Evolutionary conservation across 2,329 filamentous ascomycete species (phyloP), one percentile per base, ranked within the genome.

Genomic region (Canariomyces notabilis): DNA sequence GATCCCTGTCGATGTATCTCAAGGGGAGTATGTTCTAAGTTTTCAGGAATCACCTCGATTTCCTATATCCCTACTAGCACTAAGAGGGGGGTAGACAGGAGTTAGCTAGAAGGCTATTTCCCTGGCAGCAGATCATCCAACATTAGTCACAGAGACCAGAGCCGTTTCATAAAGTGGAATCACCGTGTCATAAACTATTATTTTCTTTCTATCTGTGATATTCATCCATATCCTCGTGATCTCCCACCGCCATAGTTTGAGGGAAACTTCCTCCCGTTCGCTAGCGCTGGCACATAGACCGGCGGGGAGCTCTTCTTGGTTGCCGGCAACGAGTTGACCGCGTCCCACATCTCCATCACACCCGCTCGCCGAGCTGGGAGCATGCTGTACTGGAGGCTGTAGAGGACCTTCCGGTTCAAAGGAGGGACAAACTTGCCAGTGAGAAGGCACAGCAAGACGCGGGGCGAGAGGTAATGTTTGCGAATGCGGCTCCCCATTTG

Each of bases 361-460:
- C 84, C 82, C 0, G 88, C 85, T 36, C 94, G 74, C 44, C 79
- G 79, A 6, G 87, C 85, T 0, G 94, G 94, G 33, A 98, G 75
- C 89, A 97, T 97, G 69, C 89, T 95, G 67, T 98, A 98, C 68
- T 98, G 93, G 59, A 98, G 73, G 57, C 89, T 94, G 68, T 98
- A 98, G 41, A 98, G 74, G 61, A 93, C 94, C 62, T 90, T 91
- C 42, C 94, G 80, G 63, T 96, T 90, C 39, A 98, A 94, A 0
- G 94, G 91, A 11, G 91, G 93, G 2, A 97, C 89, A 55, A 96
- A 96, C 51, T 86, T 87, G 48, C 93, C 93, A 0, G 89, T 95
- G 19, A 90, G 73, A 2, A 98, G 82, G 59, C 89, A 93, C 32
- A 95, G 75, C 38, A 97, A 79, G 16, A 98, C 94, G 12, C 83